These are phyloP conservation scores for Diaporthe citri DNA, from an alignment of 2,329 filamentous ascomycete species.

Conservation along the genomic window DNA sequence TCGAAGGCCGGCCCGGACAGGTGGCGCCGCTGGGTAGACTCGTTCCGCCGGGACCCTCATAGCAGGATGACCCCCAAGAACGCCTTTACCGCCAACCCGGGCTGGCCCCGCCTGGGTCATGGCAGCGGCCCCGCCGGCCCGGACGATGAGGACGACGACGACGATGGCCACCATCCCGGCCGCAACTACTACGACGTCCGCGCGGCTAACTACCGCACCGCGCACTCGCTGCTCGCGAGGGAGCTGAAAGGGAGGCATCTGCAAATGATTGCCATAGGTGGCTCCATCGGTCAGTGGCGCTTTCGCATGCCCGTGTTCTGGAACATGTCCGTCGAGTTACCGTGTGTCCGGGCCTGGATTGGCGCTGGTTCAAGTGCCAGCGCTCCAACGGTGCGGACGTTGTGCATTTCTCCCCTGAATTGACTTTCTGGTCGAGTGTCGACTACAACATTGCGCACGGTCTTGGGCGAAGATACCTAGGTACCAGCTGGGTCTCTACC, in stretches of 20 bases:
- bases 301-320: not conserved
- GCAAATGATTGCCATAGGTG: conserved; percentile 98
- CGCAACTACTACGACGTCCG: conserved; percentile 68
- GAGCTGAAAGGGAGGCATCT: conserved; percentile 86
- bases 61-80: conserved; percentile 60
- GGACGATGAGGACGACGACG: conserved; percentile 18
- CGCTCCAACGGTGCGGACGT: not conserved
- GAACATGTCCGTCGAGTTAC: not conserved
- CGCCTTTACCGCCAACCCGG: conserved; percentile 35
- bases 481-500: not conserved
- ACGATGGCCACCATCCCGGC: conserved; percentile 50
- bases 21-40: conserved; percentile 64
- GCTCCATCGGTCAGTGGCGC: conserved; percentile 77
- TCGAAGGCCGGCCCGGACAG: conserved; percentile 42
- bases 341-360: not conserved
- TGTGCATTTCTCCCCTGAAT: not conserved
- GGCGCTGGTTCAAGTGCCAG: conserved; percentile 12
- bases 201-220: conserved; percentile 77
- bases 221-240: conserved; percentile 79
- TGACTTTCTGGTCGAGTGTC: not conserved
- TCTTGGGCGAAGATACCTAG: not conserved
- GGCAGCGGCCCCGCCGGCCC: conserved; percentile 41
- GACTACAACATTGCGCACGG: conserved; percentile 28
- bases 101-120: conserved; percentile 42
- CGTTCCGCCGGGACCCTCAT: conserved; percentile 73